Evolutionary conservation across 257 asterid species (phyloP).

Genomic region (Nicotiana sylvestris): DNA sequence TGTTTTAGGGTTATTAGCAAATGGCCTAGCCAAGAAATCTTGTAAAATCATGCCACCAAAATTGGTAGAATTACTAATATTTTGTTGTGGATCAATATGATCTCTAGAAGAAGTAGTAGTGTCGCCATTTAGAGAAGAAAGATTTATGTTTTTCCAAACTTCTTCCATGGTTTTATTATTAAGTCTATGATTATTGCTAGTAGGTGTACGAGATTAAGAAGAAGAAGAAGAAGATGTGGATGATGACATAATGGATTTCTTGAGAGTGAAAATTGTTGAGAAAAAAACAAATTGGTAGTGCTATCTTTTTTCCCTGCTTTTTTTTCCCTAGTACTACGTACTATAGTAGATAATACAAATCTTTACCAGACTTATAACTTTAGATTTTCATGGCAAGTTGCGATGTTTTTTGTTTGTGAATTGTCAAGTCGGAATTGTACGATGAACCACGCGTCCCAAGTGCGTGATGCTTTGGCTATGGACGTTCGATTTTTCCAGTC

Average conservation of each 20-base stretch:
- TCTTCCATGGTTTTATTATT: constrained; percentile 52
- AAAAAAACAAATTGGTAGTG: no score
- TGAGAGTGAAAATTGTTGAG: no score
- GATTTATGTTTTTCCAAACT: constrained; percentile 61
- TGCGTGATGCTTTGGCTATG: neutral
- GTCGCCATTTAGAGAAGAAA: constrained; percentile 35
- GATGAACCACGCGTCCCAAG: neutral
- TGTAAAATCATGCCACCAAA: constrained; percentile 37
- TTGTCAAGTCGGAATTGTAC: neutral
- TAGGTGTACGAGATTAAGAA: no score
- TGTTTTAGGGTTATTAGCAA: constrained; percentile 24
- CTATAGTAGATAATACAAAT: no score
- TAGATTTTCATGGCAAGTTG: no score
- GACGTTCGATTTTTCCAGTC: neutral
- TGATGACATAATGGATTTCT: neutral
- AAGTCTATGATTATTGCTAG: constrained; percentile 1
- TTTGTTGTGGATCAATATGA: neutral
- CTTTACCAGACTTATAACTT: no score
- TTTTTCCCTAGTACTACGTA: no score
- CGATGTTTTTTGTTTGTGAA: neutral
- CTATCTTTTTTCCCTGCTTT: no score
- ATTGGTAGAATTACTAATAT: neutral
- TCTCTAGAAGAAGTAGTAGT: constrained; percentile 12
- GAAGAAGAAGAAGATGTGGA: neutral
- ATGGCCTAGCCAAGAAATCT: constrained; percentile 49